Percentiles rank a stretch among this genome's conserved stretches.
Conservation (phyloP, 164 flowering plant species). For the Magnolia changhungtana region DNA sequence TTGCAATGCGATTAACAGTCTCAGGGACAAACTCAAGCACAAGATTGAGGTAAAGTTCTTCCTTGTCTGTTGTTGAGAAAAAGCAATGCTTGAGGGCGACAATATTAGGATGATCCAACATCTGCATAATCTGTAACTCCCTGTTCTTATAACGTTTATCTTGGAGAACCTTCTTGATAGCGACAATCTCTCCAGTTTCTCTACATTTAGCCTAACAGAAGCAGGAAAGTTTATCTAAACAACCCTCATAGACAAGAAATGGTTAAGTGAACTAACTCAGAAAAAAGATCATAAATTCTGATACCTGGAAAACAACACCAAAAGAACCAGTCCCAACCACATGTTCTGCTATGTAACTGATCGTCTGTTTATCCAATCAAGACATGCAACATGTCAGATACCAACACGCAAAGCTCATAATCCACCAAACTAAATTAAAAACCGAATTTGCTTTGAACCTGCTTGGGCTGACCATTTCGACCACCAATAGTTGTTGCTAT, state of each 20-base stretch:
- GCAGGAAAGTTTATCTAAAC: not conserved
- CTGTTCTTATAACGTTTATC: conserved; percentile 97
- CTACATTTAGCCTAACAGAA: conserved; percentile 81
- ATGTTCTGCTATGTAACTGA: conserved; percentile 90
- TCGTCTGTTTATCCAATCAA: conserved; percentile 38
- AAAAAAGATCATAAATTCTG: not conserved
- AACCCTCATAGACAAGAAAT: conserved; percentile 1
- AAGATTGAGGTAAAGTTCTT: conserved; percentile 85
- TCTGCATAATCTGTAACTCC: conserved; percentile 94
- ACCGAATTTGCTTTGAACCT: conserved; percentile 40
- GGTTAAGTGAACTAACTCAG: not conserved
- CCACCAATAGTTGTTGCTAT: conserved; percentile 81
- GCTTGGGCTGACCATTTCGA: conserved; percentile 81
- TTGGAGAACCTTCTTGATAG: conserved; percentile 95
- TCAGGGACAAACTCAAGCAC: conserved; percentile 96
- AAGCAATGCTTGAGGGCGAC: conserved; percentile 87
- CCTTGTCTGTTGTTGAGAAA: conserved; percentile 86
- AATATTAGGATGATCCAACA: conserved; percentile 93
- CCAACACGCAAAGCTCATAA: conserved; percentile 4
- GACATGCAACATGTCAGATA: not conserved
- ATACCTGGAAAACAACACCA: conserved; percentile 92
- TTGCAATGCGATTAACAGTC: conserved; percentile 82
- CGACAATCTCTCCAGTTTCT: conserved; percentile 94
- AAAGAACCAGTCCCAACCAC: conserved; percentile 97
- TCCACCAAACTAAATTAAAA: conserved; percentile 2